These are phyloP conservation scores for Starmerella sirachaensis DNA, from an alignment of 805 yeast genomes.

Conservation along the genomic window DNA sequence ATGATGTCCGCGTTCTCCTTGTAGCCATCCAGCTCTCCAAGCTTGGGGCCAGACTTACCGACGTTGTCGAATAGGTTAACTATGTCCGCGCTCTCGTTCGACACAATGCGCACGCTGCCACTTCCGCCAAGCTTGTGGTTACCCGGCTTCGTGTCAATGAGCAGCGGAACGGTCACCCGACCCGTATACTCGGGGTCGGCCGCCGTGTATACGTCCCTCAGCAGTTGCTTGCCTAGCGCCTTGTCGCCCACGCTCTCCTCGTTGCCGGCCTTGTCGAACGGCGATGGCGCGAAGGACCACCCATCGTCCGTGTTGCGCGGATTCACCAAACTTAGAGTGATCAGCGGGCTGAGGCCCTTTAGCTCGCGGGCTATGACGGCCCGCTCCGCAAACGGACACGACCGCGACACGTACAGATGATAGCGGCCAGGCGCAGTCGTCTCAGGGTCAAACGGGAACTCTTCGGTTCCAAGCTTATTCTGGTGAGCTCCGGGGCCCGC, in stretches of 20 bases:
- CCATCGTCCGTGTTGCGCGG: constrained; percentile 81
- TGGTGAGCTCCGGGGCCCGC: constrained; percentile 21
- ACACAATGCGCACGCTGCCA: constrained; percentile 43
- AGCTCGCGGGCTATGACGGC: constrained; percentile 56
- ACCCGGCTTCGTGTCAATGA: constrained; percentile 67
- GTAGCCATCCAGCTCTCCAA: constrained; percentile 34
- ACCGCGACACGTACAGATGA: constrained; percentile 70
- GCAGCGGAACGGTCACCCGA: constrained; percentile 81
- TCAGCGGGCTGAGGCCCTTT: constrained; percentile 47
- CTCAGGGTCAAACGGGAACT: constrained; percentile 55
- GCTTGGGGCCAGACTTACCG: constrained; percentile 39
- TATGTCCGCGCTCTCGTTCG: constrained; percentile 81
- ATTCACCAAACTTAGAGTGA: constrained; percentile 56
- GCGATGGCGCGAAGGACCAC: constrained; percentile 58
- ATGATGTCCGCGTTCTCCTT: constrained; percentile 48
- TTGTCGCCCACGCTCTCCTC: constrained; percentile 49
- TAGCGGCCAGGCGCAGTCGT: constrained; percentile 45
- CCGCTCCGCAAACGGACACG: constrained; percentile 95
- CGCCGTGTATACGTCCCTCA: constrained; percentile 63
- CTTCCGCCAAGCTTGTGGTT: constrained; percentile 35
- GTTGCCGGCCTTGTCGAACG: constrained; percentile 39
- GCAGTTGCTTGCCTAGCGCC: constrained; percentile 44
- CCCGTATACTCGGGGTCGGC: constrained; percentile 68
- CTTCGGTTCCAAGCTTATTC: constrained; percentile 18
- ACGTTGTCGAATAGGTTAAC: constrained; percentile 60